Conservation (phyloP, 106 monocot genomes). For the Dactylorhiza incarnata region DNA sequence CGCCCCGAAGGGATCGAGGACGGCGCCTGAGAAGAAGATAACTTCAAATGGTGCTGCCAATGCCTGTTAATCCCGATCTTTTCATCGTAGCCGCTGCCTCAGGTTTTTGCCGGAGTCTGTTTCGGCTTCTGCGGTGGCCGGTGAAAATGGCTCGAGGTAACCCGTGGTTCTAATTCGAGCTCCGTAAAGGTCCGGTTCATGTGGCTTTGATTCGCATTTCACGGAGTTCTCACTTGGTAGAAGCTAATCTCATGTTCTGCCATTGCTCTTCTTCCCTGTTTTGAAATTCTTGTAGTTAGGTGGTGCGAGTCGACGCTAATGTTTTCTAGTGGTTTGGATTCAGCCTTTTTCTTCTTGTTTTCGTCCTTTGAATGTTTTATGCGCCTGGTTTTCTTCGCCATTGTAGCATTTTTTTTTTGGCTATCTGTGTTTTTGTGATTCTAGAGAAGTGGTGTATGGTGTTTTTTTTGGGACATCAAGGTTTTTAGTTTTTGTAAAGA, state of each 20-base stretch:
- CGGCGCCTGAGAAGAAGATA: conserved; percentile 24
- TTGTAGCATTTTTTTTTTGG: neutral
- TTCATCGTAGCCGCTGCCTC: neutral
- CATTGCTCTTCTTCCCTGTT: neutral
- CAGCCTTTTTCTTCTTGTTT: neutral
- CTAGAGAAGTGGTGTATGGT: neutral
- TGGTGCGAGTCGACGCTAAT: too few species aligned
- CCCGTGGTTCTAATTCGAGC: neutral
- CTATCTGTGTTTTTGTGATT: too few species aligned
- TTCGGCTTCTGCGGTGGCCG: neutral
- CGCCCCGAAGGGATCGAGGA: conserved; percentile 15
- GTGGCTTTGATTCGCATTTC: neutral
- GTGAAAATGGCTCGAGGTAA: neutral
- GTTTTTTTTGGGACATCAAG: neutral
- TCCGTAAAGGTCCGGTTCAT: neutral
- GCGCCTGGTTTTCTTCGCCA: neutral
- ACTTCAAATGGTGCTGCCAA: conserved; percentile 28
- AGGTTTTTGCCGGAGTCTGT: neutral
- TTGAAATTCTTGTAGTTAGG: neutral
- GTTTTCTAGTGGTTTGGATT: neutral
- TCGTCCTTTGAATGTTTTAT: neutral
- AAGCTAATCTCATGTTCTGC: neutral
- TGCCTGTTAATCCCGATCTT: conserved; percentile 10
- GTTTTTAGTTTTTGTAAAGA: neutral
- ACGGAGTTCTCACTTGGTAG: neutral